These are phyloP conservation scores for Corymbia calophylla DNA, from an alignment of 441 rosid genomes.

Conservation along the genomic window DNA sequence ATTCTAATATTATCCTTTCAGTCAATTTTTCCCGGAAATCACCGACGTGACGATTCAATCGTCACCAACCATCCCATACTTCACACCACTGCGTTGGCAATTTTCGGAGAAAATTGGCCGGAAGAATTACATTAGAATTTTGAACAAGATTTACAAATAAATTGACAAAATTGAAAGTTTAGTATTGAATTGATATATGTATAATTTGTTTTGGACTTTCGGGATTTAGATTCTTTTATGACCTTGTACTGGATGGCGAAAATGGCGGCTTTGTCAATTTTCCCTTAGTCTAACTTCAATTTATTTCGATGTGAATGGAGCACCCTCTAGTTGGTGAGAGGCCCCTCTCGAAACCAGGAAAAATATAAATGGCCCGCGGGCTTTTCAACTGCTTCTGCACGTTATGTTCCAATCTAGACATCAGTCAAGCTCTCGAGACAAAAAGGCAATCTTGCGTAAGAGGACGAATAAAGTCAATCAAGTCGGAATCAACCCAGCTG, in stretches of 20 bases:
- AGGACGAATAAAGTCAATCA: background rate
- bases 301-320: background rate
- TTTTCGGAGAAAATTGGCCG: no score
- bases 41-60: no score
- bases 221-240: background rate
- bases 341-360: background rate
- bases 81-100: no score
- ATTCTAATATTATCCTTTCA: no score
- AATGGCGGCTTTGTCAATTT: background rate
- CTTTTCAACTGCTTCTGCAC: background rate
- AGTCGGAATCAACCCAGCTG: background rate
- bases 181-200: no score
- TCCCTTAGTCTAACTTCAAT: background rate
- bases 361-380: background rate
- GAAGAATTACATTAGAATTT: no score
- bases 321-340: background rate
- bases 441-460: background rate
- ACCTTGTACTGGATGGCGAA: background rate
- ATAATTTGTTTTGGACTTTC: no score
- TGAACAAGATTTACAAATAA: no score
- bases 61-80: fast-evolving
- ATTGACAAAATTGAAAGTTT: no score
- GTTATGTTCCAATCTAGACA: background rate
- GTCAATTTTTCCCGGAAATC: no score
- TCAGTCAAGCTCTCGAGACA: background rate